Percentiles rank a stretch among this genome's conserved stretches.
Evolutionary conservation across 441 rosid species (phyloP).

Genomic region (Adansonia madagascariensis): DNA sequence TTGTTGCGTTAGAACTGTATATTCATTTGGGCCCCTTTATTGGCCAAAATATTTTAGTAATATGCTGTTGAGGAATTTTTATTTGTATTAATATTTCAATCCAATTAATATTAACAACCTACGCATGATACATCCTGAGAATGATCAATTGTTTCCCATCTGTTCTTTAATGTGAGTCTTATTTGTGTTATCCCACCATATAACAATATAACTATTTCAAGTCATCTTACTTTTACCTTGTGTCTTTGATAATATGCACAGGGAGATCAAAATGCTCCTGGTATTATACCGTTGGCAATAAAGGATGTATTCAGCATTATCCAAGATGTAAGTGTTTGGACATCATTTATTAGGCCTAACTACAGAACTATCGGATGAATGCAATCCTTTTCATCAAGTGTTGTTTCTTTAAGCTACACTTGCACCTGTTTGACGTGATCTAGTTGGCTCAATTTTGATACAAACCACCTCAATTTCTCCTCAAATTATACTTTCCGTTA

Average conservation of each 20-base stretch:
- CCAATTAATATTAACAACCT: not conserved
- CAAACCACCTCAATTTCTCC: not conserved
- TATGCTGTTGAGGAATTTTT: not conserved
- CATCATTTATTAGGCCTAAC: not conserved
- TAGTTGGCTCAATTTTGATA: not conserved
- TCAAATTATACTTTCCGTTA: not conserved
- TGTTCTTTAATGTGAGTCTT: not conserved
- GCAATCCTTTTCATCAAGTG: not conserved
- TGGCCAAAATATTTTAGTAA: not conserved
- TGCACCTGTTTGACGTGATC: constrained; percentile 13
- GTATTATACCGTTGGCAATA: constrained; percentile 95
- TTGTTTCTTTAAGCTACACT: not conserved
- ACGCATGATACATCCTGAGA: not conserved
- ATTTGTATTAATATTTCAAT: constrained; percentile 3
- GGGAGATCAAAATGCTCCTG: constrained; percentile 98
- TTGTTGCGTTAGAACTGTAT: not conserved
- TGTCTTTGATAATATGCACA: constrained; percentile 39
- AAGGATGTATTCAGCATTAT: constrained; percentile 97
- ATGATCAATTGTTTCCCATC: constrained; percentile 3
- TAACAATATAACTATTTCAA: not conserved
- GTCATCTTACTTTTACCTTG: constrained; percentile 8
- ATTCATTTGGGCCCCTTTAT: not conserved
- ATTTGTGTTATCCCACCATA: not conserved
- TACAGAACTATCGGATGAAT: not conserved
- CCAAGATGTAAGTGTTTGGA: constrained; percentile 78